phyloP scores from a whole-genome alignment of 768 basidiomycete genomes.

The Amanita phalloides region DNA sequence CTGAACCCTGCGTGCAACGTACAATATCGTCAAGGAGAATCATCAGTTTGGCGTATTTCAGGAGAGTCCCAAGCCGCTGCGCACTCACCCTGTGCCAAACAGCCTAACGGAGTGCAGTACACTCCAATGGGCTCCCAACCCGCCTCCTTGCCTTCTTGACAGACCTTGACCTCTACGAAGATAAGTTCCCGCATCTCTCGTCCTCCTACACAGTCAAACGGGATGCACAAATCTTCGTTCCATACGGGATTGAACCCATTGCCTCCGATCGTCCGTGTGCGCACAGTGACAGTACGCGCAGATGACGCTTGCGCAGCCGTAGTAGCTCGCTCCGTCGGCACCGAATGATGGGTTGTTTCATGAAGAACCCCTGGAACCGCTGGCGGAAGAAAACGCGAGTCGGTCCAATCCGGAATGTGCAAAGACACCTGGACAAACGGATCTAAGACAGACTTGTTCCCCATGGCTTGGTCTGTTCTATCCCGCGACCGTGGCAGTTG shows the following conservation, averaged over 20 bases:
- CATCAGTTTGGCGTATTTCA: background rate
- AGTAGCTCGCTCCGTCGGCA: conserved; percentile 13
- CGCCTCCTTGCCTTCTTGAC: conserved; percentile 44
- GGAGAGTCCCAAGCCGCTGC: background rate
- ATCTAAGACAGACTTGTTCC: conserved; percentile 45
- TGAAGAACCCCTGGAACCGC: conserved; percentile 8
- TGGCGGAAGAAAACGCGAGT: conserved; percentile 16
- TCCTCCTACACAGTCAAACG: conserved; percentile 66
- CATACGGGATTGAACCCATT: conserved; percentile 93
- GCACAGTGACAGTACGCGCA: conserved; percentile 36
- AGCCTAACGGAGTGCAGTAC: conserved; percentile 64
- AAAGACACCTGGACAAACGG: conserved; percentile 79
- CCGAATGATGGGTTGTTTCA: conserved; percentile 10
- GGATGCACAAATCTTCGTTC: conserved; percentile 58
- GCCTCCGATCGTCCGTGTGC: conserved; percentile 61
- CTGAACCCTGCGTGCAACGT: conserved; percentile 53
- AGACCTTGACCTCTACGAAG: conserved; percentile 73
- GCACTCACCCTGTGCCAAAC: conserved; percentile 55
- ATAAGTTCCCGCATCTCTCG: conserved; percentile 69
- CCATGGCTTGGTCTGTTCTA: conserved; percentile 44
- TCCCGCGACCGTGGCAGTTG: conserved; percentile 74
- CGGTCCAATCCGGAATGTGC: conserved; percentile 63
- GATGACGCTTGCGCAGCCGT: conserved; percentile 17
- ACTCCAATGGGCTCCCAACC: conserved; percentile 58
- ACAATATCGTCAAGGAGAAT: background rate